Evolutionary conservation across 106 monocot species (phyloP), one percentile per base, ranked within the genome.

Genomic region (Chionographis japonica): DNA sequence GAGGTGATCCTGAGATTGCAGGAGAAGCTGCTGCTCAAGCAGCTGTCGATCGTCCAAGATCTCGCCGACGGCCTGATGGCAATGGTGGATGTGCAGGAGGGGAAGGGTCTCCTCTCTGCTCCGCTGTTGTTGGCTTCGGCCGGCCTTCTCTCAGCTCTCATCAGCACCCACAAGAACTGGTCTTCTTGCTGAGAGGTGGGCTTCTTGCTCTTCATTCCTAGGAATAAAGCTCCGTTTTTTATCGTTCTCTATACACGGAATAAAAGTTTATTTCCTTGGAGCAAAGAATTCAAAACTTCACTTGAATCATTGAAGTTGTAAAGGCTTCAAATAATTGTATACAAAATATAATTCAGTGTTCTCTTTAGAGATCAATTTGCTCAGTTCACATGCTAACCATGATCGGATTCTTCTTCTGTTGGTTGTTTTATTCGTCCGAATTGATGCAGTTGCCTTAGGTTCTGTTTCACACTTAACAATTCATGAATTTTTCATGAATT

Each of bases 91-190:
- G 84, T 97, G 58, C 77, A 81, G 53, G 86, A 89, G 52, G 82
- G 84, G 15, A 85, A 92, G 58, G 92, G 86, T 27, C 12, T 63
- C 2, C 27, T 87, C 2, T 79, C 88, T 17, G 69, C 71, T 39
- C 83, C 97, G 0, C 18, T 83, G 73, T 56, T 97, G 65, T 62
- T 87, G 86, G 92, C 97, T 13, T 82, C 89, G 0, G 97, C 97
- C 2, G 97, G 97, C 9, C 68, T 97, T 62, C 57, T 92, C 0
- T 97, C 97, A 0, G 97, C 87, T 12, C 67, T 97, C 38, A 92
- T 97, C 69, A 97, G 97, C 67, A 77, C 87, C 6, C 92, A 92
- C 50, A 97, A 92, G 76, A 97, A 97, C 39, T 97, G 97, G 97
- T 59, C n/a, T 16, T 84, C 97, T 52, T 92, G 97, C 56, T 97